phyloP scores from a whole-genome alignment of 2,329 filamentous ascomycete species.

The Cordyceps cicadae region DNA sequence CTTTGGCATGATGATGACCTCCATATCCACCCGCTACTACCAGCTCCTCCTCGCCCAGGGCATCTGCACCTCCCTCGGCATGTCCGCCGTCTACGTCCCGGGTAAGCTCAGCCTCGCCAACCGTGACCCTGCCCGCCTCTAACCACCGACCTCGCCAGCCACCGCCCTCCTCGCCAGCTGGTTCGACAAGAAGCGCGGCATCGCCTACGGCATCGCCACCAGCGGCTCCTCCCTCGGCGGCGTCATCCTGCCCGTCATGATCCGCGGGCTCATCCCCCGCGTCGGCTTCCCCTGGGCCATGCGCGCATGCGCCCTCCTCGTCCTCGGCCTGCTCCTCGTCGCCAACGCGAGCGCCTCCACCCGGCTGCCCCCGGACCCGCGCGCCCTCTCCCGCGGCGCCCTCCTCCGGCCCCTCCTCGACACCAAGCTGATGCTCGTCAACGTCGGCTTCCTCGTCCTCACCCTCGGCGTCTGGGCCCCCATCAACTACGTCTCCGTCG shows the following conservation, averaged over 20 bases:
- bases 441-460: conserved; percentile 26
- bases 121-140: no score
- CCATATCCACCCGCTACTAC: conserved; percentile 7
- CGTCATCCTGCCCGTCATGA: conserved; percentile 27
- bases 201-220: conserved; percentile 21
- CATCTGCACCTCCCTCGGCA: conserved; percentile 11
- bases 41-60: conserved; percentile 12
- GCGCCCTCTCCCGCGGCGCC: conserved; percentile 8
- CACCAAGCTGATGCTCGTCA: conserved; percentile 23
- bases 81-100: conserved; percentile 12
- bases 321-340: conserved; percentile 23
- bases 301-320: conserved; percentile 24
- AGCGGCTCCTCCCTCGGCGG: conserved; percentile 24
- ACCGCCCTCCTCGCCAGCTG: conserved; percentile 14
- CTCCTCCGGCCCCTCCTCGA: conserved; percentile 25
- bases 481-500: conserved; percentile 27
- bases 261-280: conserved; percentile 21
- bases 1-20: conserved; percentile 5
- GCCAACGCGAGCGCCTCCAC: conserved; percentile 21
- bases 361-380: conserved; percentile 15
- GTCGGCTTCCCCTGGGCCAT: conserved; percentile 27
- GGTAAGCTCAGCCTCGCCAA: no score
- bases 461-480: conserved; percentile 30
- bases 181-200: conserved; percentile 19
- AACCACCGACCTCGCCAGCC: neutral